Percentiles rank a stretch among this genome's conserved stretches.
These are phyloP conservation scores for Ambrosia artemisiifolia DNA, from an alignment of 129 eudicot genomes.

Conservation along the genomic window DNA sequence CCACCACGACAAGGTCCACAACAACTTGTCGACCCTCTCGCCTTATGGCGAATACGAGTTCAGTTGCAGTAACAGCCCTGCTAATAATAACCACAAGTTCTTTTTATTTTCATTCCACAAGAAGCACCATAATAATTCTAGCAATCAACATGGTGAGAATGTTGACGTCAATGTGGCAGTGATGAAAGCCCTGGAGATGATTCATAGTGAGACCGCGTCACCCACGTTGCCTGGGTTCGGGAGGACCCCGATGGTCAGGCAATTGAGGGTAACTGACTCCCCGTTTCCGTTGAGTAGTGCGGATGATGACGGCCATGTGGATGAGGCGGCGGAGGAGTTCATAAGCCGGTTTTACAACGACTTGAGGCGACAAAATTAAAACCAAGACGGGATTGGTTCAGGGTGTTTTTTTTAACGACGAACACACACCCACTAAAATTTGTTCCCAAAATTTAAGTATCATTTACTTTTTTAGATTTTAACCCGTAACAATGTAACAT, in stretches of 20 bases:
- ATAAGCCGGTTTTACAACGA: constrained; percentile 9
- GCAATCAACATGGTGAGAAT: background rate
- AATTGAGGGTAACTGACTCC: constrained; percentile 14
- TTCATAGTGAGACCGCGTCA: background rate
- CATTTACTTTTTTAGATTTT: too few relatives aligned
- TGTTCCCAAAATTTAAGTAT: too few relatives aligned
- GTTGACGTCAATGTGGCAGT: background rate
- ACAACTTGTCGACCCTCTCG: background rate
- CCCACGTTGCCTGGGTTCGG: background rate
- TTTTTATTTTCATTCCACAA: constrained; percentile 34
- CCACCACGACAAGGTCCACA: constrained; percentile 30
- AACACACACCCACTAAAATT: background rate
- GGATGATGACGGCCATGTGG: constrained; percentile 6
- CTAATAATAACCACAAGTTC: constrained; percentile 1
- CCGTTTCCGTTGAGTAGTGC: constrained; percentile 3
- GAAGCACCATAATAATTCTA: constrained; percentile 19
- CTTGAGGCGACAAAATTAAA: background rate
- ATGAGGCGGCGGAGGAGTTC: constrained; percentile 4
- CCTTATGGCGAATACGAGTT: constrained; percentile 49
- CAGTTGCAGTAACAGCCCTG: constrained; percentile 57
- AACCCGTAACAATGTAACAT: too few relatives aligned
- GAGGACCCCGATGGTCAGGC: constrained; percentile 14
- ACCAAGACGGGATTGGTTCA: background rate
- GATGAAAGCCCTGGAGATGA: constrained; percentile 5
- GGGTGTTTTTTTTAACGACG: background rate